These are phyloP conservation scores for Cyanodermella asteris DNA, from an alignment of 2,329 filamentous ascomycete species.

Conservation along the genomic window DNA sequence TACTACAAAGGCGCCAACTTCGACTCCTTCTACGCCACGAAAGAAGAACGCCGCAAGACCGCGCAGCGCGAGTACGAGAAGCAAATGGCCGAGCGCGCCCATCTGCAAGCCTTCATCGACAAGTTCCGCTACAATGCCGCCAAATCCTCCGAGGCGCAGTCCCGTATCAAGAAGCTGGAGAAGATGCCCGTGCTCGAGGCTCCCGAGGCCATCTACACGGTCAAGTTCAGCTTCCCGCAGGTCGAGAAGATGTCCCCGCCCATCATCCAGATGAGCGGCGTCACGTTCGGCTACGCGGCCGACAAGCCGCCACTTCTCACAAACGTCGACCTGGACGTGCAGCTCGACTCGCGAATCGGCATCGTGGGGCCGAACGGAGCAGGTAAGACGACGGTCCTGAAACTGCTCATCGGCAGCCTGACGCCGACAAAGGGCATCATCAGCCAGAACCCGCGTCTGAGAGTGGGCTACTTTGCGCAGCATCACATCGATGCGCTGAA, in stretches of 20 bases:
- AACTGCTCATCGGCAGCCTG: conserved; percentile 81
- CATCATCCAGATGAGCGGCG: conserved; percentile 90
- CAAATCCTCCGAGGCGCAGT: conserved; percentile 95
- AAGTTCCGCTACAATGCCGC: conserved; percentile 99
- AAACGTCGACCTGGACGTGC: conserved; percentile 85
- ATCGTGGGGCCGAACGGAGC: conserved; percentile 99
- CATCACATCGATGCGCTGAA: conserved; percentile 96
- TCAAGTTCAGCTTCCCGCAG: conserved; percentile 92
- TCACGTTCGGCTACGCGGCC: conserved; percentile 67
- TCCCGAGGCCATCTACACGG: conserved; percentile 83
- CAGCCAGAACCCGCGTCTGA: conserved; percentile 66
- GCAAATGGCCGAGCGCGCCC: conserved; percentile 81
- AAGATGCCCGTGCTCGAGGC: conserved; percentile 82
- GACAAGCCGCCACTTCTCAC: conserved; percentile 54
- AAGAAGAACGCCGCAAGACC: conserved; percentile 90
- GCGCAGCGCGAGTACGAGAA: conserved; percentile 96
- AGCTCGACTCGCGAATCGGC: conserved; percentile 92
- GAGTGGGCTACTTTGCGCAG: conserved; percentile 92
- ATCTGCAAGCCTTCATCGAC: conserved; percentile 95
- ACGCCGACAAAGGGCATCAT: conserved; percentile 59
- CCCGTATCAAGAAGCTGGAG: conserved; percentile 96
- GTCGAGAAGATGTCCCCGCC: conserved; percentile 94
- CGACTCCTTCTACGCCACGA: conserved; percentile 89
- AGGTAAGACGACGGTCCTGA: conserved; percentile 95
- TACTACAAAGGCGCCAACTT: conserved; percentile 90